Conservation (phyloP, 305 asterid species). For the Plantago coronopus region DNA sequence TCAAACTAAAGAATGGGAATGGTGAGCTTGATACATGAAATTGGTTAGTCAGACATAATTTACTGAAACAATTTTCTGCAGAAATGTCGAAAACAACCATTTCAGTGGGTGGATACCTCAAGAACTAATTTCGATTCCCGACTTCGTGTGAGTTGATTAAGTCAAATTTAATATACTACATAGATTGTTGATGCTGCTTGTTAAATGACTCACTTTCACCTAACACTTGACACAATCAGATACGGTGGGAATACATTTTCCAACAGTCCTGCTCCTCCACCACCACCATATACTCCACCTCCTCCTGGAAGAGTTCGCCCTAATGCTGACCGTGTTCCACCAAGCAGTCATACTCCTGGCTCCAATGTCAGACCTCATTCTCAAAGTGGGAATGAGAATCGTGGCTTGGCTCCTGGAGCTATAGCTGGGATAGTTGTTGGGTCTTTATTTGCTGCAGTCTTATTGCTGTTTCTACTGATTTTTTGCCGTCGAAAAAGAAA, state of each 20-base stretch:
- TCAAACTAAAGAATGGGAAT: slow-evolving; percentile 5
- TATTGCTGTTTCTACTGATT: slow-evolving; percentile 50
- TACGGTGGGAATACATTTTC: slow-evolving; percentile 69
- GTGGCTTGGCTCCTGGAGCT: slow-evolving; percentile 58
- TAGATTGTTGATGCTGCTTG: slow-evolving; percentile 7
- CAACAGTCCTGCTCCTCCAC: slow-evolving; percentile 92
- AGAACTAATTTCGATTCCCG: slow-evolving; percentile 65
- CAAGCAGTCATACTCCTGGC: slow-evolving; percentile 43
- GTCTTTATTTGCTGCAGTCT: slow-evolving; percentile 41
- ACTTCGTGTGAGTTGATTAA: slow-evolving; percentile 58
- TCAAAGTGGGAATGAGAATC: slow-evolving; percentile 36
- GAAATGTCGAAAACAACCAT: slow-evolving; percentile 88
- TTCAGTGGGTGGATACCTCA: slow-evolving; percentile 93
- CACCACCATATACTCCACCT: slow-evolving; percentile 81
- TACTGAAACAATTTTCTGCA: slow-evolving; percentile 30
- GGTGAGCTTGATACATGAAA: slow-evolving; percentile 13
- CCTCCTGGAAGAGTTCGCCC: slow-evolving; percentile 67
- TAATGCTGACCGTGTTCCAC: slow-evolving; percentile 38
- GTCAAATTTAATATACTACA: slow-evolving; percentile 3
- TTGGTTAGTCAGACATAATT: slow-evolving; percentile 11
- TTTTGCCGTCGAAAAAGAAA: slow-evolving; percentile 59
- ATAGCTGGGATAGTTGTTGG: slow-evolving; percentile 79
- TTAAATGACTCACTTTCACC: slow-evolving; percentile 23
- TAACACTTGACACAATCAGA: slow-evolving; percentile 44
- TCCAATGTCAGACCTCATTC: slow-evolving; percentile 39